Percentiles rank a stretch among this genome's conserved stretches.
These are phyloP conservation scores for Nelumbo lutea DNA, from an alignment of 164 flowering plant genomes.

Conservation along the genomic window DNA sequence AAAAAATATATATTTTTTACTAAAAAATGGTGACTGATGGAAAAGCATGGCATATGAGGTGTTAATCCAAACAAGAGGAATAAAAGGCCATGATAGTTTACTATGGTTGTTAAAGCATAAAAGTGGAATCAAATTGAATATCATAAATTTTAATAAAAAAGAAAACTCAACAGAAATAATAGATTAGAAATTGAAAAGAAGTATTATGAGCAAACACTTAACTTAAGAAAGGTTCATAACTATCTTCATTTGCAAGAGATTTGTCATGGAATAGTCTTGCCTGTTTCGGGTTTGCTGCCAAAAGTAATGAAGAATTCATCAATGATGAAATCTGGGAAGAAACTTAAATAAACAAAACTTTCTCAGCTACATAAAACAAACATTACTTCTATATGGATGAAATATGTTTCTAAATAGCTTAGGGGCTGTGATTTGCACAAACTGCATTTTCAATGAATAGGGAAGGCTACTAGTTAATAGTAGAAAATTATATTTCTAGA, in stretches of 20 bases:
- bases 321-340: slow-evolving; percentile 1
- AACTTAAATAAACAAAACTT: not conserved
- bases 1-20: too few relatives aligned
- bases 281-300: slow-evolving; percentile 82
- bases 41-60: too few relatives aligned
- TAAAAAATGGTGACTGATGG: too few relatives aligned
- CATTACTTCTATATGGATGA: too few relatives aligned
- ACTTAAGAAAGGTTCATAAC: slow-evolving; percentile 91
- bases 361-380: not conserved
- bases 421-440: too few relatives aligned
- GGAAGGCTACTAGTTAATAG: too few relatives aligned
- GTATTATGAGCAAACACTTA: slow-evolving; percentile 21
- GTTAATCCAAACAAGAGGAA: not conserved
- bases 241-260: slow-evolving; percentile 75
- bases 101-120: not conserved
- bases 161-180: not conserved
- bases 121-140: not conserved
- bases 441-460: too few relatives aligned
- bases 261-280: slow-evolving; percentile 85
- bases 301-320: slow-evolving; percentile 13
- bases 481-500: too few relatives aligned
- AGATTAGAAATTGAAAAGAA: not conserved
- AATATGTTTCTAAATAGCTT: too few relatives aligned
- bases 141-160: not conserved
- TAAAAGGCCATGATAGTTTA: not conserved